Conservation (phyloP, 2,329 filamentous ascomycete genomes). For the Elsinoe necatrix region DNA sequence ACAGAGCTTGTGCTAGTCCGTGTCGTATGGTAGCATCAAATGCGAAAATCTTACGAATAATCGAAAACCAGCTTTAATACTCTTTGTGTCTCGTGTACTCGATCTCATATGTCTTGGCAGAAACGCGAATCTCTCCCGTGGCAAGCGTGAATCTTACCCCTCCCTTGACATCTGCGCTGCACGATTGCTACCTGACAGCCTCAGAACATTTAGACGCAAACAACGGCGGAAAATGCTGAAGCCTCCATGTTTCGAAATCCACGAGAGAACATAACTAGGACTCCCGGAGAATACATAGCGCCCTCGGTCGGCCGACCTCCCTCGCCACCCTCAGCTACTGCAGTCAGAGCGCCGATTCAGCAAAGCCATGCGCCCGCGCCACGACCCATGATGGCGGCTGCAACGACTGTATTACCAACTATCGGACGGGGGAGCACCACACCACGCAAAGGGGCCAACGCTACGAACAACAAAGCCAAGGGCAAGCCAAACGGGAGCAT, state of each 20-base stretch:
- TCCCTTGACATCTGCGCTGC: not conserved
- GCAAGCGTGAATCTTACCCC: slow-evolving; percentile 1
- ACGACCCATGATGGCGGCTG: slow-evolving; percentile 26
- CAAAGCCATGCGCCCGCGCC: slow-evolving; percentile 17
- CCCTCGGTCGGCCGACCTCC: slow-evolving; percentile 46
- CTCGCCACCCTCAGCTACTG: slow-evolving; percentile 37
- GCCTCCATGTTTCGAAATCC: slow-evolving; percentile 48
- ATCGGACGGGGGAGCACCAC: slow-evolving; percentile 28
- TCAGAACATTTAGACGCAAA: not conserved
- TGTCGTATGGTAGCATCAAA: too few relatives aligned
- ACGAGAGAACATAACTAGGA: slow-evolving; percentile 36
- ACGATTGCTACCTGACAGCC: too few relatives aligned
- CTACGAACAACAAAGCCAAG: slow-evolving; percentile 32
- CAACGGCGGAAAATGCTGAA: not conserved
- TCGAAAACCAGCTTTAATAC: too few relatives aligned
- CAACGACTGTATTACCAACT: slow-evolving; percentile 22
- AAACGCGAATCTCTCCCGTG: not conserved
- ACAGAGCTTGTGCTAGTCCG: too few relatives aligned
- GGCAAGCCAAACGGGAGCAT: slow-evolving; percentile 43
- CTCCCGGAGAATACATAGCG: slow-evolving; percentile 29
- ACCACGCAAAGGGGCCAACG: slow-evolving; percentile 28
- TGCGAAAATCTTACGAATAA: too few relatives aligned
- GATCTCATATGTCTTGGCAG: not conserved
- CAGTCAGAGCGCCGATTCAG: slow-evolving; percentile 6
- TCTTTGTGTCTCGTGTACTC: not conserved